Percentiles rank a stretch among this genome's conserved stretches.
phyloP scores from a whole-genome alignment of 1,139 yeast genomes.

The Lodderomyces theae region DNA sequence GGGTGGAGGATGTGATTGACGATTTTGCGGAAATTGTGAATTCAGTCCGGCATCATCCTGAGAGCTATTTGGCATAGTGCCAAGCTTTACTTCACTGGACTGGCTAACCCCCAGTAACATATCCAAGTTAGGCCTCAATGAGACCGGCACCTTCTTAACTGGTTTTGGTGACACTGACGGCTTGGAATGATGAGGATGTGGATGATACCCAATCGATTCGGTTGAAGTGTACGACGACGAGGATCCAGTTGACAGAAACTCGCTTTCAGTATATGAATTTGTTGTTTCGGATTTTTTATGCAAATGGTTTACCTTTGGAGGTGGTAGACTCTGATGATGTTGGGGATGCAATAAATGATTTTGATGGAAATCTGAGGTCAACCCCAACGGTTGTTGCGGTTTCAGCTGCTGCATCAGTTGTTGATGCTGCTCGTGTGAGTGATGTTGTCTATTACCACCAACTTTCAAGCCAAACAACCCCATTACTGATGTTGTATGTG shows the following conservation, averaged over 20 bases:
- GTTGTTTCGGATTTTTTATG: slow-evolving; percentile 12
- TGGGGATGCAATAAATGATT: neutral
- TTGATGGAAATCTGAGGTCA: neutral
- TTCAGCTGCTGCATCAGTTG: neutral
- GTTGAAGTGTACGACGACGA: slow-evolving; percentile 34
- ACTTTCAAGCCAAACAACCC: slow-evolving; percentile 1
- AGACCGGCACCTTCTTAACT: slow-evolving; percentile 11
- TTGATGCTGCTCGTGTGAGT: neutral
- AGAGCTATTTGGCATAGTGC: no score
- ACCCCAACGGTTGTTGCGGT: no score
- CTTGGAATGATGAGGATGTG: slow-evolving; percentile 3
- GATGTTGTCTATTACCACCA: neutral
- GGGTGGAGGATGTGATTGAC: neutral
- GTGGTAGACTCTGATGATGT: neutral
- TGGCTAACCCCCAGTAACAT: slow-evolving; percentile 4
- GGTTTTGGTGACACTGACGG: slow-evolving; percentile 7
- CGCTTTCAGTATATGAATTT: slow-evolving; percentile 28
- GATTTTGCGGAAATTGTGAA: no score
- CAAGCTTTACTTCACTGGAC: neutral
- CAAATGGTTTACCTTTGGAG: neutral
- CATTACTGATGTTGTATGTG: neutral
- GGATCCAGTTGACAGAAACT: slow-evolving; percentile 32
- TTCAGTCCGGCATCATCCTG: no score
- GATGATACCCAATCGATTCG: slow-evolving; percentile 18
- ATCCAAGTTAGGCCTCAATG: slow-evolving; percentile 13